Evolutionary conservation across 2,329 filamentous ascomycete species (phyloP).

Genomic region (Talaromyces sp.): DNA sequence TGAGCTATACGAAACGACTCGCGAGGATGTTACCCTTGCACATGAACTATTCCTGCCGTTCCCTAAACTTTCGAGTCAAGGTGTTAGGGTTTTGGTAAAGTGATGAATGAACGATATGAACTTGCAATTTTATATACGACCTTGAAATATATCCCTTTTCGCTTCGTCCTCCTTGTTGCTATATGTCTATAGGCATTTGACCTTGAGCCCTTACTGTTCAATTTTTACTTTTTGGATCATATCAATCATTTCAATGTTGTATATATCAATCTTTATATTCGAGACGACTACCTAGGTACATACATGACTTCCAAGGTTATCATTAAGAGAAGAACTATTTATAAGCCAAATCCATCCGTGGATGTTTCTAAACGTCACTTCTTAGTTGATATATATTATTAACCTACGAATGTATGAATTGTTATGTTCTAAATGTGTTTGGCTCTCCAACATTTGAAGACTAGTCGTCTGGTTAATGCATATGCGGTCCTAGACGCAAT

Average conservation of each 20-base stretch:
- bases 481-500: neutral
- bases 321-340: neutral
- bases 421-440: neutral
- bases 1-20: conserved; percentile 11
- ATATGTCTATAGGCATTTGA: neutral
- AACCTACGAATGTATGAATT: neutral
- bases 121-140: neutral
- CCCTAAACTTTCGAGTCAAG: conserved; percentile 10
- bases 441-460: neutral
- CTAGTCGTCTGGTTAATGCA: neutral
- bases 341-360: neutral
- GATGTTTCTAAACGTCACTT: neutral
- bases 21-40: conserved; percentile 12
- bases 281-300: neutral
- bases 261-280: neutral
- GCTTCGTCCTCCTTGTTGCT: neutral
- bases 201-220: neutral
- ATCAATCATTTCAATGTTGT: neutral
- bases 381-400: neutral
- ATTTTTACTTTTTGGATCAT: neutral
- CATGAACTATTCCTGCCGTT: conserved; percentile 18
- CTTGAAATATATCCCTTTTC: neutral
- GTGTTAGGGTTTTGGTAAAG: conserved; percentile 11
- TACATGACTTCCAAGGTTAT: neutral
- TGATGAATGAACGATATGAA: conserved; percentile 3